phyloP scores from a whole-genome alignment of 1,284 basidiomycete species.

The Pseudomicrostroma phylloplanum region DNA sequence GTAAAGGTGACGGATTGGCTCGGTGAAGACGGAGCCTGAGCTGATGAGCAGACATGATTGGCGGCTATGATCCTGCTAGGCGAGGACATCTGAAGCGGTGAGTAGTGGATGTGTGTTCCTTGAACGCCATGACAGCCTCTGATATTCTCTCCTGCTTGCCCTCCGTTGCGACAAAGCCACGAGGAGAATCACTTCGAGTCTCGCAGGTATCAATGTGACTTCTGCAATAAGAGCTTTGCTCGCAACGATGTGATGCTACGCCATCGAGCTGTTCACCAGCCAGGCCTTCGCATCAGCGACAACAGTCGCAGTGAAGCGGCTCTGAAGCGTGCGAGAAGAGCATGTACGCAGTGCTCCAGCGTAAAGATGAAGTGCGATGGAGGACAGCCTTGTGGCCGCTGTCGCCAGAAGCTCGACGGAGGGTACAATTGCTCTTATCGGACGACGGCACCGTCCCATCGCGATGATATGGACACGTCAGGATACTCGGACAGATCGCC shows the following conservation, averaged over 20 bases:
- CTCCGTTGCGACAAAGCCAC: not conserved
- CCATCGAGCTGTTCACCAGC: not conserved
- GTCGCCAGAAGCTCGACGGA: not conserved
- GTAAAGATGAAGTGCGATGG: conserved; percentile 4
- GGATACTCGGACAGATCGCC: not conserved
- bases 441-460: not conserved
- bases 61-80: not conserved
- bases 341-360: not conserved
- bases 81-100: not conserved
- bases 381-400: not conserved
- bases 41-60: too few relatives aligned
- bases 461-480: too few relatives aligned
- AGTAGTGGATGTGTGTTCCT: too few relatives aligned
- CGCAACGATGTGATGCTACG: not conserved
- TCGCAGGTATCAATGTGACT: not conserved
- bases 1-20: too few relatives aligned
- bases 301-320: not conserved
- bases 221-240: not conserved
- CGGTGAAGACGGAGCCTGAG: too few relatives aligned
- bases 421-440: not conserved
- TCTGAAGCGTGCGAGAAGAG: not conserved
- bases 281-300: not conserved
- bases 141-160: too few relatives aligned
- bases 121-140: too few relatives aligned
- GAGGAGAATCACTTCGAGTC: not conserved